phyloP scores from a whole-genome alignment of 306 rosid species.

The Crataegus laevigata region DNA sequence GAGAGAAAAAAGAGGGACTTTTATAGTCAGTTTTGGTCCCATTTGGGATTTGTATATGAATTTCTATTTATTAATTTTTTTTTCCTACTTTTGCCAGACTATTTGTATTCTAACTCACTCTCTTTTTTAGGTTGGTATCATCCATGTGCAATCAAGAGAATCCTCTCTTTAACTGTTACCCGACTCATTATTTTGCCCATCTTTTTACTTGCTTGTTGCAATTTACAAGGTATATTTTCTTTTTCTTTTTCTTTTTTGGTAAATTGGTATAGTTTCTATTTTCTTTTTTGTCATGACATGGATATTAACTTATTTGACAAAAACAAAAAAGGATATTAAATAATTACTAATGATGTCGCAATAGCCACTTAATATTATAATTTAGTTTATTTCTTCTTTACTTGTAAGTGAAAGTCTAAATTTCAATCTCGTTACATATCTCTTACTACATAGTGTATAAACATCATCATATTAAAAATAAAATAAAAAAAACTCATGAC shows the following conservation, averaged over 20 bases:
- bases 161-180: background rate
- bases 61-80: background rate
- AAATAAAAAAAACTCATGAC: no score
- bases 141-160: background rate
- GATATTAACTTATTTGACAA: background rate
- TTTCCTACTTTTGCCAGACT: slow-evolving; percentile 3
- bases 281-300: background rate
- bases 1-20: background rate
- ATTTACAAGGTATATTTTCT: background rate
- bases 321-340: no score
- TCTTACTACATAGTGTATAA: no score
- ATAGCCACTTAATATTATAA: no score
- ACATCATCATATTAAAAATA: no score
- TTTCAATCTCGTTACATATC: no score
- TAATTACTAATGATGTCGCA: background rate
- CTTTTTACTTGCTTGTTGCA: background rate
- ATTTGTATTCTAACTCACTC: slow-evolving; percentile 2
- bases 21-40: slow-evolving; percentile 51
- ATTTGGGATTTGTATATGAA: slow-evolving; percentile 4
- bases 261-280: no score
- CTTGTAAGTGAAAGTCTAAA: no score
- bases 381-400: no score
- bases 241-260: no score
- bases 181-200: background rate
- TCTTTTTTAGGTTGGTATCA: background rate